Evolutionary conservation across 2,329 filamentous ascomycete genomes (phyloP).

Genomic region (Rutstroemia sp.): DNA sequence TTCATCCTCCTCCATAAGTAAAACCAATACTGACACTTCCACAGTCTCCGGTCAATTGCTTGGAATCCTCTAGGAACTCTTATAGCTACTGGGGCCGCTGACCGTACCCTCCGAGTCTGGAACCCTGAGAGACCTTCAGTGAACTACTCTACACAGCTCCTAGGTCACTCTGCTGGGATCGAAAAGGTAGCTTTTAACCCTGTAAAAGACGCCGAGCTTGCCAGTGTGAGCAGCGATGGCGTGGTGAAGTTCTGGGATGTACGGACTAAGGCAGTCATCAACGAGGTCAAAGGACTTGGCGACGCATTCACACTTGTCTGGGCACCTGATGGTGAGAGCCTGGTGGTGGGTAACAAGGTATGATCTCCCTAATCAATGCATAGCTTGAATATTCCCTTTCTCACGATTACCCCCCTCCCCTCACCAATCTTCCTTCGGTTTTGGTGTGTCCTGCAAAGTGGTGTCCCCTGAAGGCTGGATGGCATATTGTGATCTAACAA

Average conservation of each 20-base stretch:
- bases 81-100: slow-evolving; percentile 71
- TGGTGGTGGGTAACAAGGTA: slow-evolving; percentile 70
- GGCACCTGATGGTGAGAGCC: slow-evolving; percentile 61
- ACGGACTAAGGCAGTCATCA: slow-evolving; percentile 60
- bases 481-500: neutral
- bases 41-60: slow-evolving; percentile 67
- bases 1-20: neutral
- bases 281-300: slow-evolving; percentile 59
- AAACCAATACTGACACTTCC: neutral
- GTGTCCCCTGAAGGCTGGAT: too few relatives aligned
- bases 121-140: slow-evolving; percentile 70
- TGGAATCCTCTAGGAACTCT: slow-evolving; percentile 84
- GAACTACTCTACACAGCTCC: slow-evolving; percentile 68
- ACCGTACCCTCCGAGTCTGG: slow-evolving; percentile 70
- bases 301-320: slow-evolving; percentile 66
- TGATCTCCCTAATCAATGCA: slow-evolving; percentile 29
- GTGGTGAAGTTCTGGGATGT: slow-evolving; percentile 77
- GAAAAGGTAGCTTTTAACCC: slow-evolving; percentile 77
- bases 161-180: slow-evolving; percentile 56
- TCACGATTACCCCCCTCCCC: neutral
- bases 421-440: neutral
- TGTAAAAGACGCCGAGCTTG: slow-evolving; percentile 67
- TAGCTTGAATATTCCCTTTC: neutral
- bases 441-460: too few relatives aligned
- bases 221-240: slow-evolving; percentile 66